Evolutionary conservation across 2,329 filamentous ascomycete species (phyloP), one percentile per base, ranked within the genome.

Genomic region (Aspergillus fijiensis): DNA sequence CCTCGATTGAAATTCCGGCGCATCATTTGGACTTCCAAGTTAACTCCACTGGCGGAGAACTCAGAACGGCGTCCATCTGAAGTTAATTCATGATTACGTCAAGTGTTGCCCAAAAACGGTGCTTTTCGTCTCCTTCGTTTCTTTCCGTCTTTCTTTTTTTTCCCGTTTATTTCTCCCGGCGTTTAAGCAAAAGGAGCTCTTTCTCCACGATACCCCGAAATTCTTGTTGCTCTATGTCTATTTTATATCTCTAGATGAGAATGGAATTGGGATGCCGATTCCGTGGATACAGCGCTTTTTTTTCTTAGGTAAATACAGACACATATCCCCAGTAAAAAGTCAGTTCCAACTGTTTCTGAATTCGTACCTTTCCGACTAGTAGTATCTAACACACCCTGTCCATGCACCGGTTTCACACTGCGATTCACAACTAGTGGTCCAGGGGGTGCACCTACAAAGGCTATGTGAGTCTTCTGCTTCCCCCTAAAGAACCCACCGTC

Each of bases 161-260:
- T 35, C 33, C 35, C 19, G 21, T 53, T 21, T 59, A 49, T 45
- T 33, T 39, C 42, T 33, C 4, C n/a, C 5, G 25, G 61, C 56
- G 48, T 55, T 57, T 5, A 19, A n/a, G 39, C 16, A 12, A 9
- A 45, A 7, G 4, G 16, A 49, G 7, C 49, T 56, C 45, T 33
- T 58, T 42, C 14, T 59, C 25, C 49, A 53, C 52, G 52, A 61
- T 61, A 61, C 61, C 59, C 27, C 55, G 27, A 25, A 47, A 47
- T 50, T 3, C 45, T 19, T 25, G 14, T 50, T 27, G 4, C 49
- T 50, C 29, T 7, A 12, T 29, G 25, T 19, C 4, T 29, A 4
- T n/a, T 50, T 50, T 50, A 3, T 50, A 45, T 19, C 9, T 45
- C 39, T 19, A 3, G 5, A 45, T 16, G 39, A n/a, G 16, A 45